Base-by-base conservation (phyloP, 495 filamentous ascomycete species). In the Penicillium chermesinum region DNA sequence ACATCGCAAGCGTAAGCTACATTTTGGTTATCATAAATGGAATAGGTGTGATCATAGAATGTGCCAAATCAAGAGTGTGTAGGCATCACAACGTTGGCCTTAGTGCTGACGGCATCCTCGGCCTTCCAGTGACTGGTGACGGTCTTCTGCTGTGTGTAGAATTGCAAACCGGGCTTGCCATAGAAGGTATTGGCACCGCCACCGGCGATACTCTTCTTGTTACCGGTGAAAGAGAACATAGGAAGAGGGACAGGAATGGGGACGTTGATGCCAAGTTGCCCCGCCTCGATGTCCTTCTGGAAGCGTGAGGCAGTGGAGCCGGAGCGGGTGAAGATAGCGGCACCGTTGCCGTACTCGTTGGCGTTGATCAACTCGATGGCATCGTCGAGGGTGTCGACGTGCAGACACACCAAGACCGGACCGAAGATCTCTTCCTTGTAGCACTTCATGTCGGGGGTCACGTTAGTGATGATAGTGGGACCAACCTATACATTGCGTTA, bases 401-500 rank as follows among this genome's bases (percentile, higher is more conserved):
- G 87, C 12, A 69, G 46, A 44, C 64, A 67, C 21, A 69, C 55
- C 20, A 69, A 61, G 21, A 99, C 93, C 2, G 93, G 93, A 3
- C 93, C 93, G 63, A 99, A 99, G 68, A 99, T 96, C 65, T 99
- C 93, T 64, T 96, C 87, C 44, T 70, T 82, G 78, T 99, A 99
- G 79, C 93, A 99, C 54, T 74, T 78, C 94, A 97, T 97, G 44
- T 87, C 73, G 0, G 87, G 81, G 43, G 86, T 95, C 21, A 99
- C 91, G 67, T 94, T 87, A 53, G 87, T 80, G 70, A 99, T 95
- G 65, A 99, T 87, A 9, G 93, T 99, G 13, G 93, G 93, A 12
- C 81, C 91, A 50, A 88, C 57, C 83, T 86, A 43, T 7, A 38
- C 12, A 20, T 30, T 30, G 13, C 34, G 18, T 34, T 8, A 46